Evolutionary conservation across 176 grass and related monocot species (phyloP), one percentile per base, ranked within the genome.

Genomic region (Saccharum spontaneum): DNA sequence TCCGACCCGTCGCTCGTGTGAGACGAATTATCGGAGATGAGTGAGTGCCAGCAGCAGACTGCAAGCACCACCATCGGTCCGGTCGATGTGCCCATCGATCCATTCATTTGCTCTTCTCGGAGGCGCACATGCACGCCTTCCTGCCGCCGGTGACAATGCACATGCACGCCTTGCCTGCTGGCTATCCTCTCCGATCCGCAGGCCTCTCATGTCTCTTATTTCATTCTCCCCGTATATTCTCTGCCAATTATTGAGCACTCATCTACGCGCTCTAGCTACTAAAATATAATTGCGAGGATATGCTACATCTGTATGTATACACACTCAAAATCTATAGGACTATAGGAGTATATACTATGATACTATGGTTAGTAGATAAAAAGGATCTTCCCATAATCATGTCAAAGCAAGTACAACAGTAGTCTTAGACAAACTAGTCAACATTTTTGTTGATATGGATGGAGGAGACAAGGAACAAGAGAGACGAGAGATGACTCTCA

Each of bases 201-300:
- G 78, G 28, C 30, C 60, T 26, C 77, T 18, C 9, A 4, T 3
- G 33, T 33, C 33, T 33, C 33, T 36, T 14, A 39, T 26, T 34
- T 60, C 31, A 18, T 40, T 10, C 72, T 33, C 44, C 6, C 0
- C 37, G 38, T 17, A 13, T 39, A 16, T 61, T 16, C 10, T 1
- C 1, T 77, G 40, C 17, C n/a, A 67, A 82, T 86, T 49, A 89
- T 89, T 85, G 62, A 76, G 39, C 79, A 76, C 71, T 89, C 70
- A 70, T 81, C 70, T 75, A 64, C 49, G 8, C 26, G 31, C 33
- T 0, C 20, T 9, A 59, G 20, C 54, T 59, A 9, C 10, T 71
- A 28, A 1, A 15, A 46, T 73, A 16, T 49, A 49, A 49, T 6
- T 17, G 5, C 6, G 46, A 49, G 46, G 46, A 49, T 33, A 33